A percentile compares a stretch with the other conserved stretches of the same genome.
Evolutionary conservation across 495 filamentous ascomycete species (phyloP).

Genomic region (Cercophora samala): DNA sequence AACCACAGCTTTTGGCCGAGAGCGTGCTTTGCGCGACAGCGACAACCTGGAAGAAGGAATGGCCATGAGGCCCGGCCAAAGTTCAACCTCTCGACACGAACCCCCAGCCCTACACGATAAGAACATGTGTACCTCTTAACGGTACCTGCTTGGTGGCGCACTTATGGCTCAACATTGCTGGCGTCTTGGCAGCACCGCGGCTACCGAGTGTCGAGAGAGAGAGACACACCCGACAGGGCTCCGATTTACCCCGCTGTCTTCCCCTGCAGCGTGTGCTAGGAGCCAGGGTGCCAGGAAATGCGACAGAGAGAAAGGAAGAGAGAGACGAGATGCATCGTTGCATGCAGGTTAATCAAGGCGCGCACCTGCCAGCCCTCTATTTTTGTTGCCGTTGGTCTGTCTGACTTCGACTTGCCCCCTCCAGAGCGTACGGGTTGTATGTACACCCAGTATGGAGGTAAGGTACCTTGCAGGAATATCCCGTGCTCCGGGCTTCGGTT

Average conservation of each 20-base stretch:
- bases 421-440: no score
- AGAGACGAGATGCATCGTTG: not conserved
- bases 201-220: not conserved
- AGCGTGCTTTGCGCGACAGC: no score
- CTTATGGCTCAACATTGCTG: not conserved
- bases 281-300: constrained; percentile 1
- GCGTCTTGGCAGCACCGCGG: not conserved
- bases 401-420: not conserved
- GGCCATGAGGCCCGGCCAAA: no score
- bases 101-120: not conserved
- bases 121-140: no score
- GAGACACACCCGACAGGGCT: not conserved
- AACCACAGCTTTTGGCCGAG: not conserved
- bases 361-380: not conserved
- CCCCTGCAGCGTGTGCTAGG: constrained; percentile 1
- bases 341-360: constrained; percentile 8
- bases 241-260: not conserved
- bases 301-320: not conserved
- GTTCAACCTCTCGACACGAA: not conserved
- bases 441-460: not conserved
- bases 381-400: not conserved
- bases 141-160: constrained; percentile 1
- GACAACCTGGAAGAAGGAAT: no score
- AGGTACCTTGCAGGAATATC: constrained; percentile 9
- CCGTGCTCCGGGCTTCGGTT: not conserved